phyloP scores from a whole-genome alignment of 768 basidiomycete genomes.

The Vishniacozyma victoriae region DNA sequence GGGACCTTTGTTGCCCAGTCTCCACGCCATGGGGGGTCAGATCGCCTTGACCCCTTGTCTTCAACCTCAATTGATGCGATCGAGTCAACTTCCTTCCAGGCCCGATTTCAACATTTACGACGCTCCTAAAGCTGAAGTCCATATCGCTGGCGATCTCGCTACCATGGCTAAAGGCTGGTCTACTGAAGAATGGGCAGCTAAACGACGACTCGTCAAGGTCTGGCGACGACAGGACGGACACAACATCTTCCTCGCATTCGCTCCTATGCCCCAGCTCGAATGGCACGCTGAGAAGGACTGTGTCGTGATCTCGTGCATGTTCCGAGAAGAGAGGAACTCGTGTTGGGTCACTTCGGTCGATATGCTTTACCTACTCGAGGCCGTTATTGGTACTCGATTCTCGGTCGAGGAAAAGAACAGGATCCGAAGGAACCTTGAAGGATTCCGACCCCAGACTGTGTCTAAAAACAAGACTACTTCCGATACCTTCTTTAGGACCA shows the following conservation, averaged over 20 bases:
- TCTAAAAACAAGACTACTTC: slow-evolving; percentile 75
- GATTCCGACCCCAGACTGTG: slow-evolving; percentile 81
- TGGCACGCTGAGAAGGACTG: slow-evolving; percentile 58
- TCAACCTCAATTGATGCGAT: slow-evolving; percentile 41
- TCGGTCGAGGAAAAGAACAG: slow-evolving; percentile 95
- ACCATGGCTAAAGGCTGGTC: slow-evolving; percentile 50
- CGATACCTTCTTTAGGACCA: slow-evolving; percentile 84
- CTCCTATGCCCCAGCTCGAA: slow-evolving; percentile 65
- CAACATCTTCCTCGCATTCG: slow-evolving; percentile 70
- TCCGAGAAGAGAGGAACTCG: slow-evolving; percentile 65
- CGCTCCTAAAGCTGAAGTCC: slow-evolving; percentile 40
- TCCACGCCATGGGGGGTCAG: slow-evolving; percentile 1
- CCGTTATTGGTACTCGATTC: slow-evolving; percentile 66
- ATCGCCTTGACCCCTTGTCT: slow-evolving; percentile 11
- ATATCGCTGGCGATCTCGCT: slow-evolving; percentile 47
- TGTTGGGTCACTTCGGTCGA: slow-evolving; percentile 94
- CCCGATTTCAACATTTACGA: slow-evolving; percentile 9
- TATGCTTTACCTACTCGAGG: slow-evolving; percentile 86
- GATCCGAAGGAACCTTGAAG: slow-evolving; percentile 88
- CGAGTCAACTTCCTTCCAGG: slow-evolving; percentile 27
- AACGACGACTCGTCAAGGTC: slow-evolving; percentile 83
- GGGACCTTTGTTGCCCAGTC: background rate
- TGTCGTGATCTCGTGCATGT: slow-evolving; percentile 91
- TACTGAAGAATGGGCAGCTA: slow-evolving; percentile 59
- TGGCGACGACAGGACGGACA: slow-evolving; percentile 69